A percentile compares a stretch with the other conserved stretches of the same genome.
Evolutionary conservation across 805 yeast species (phyloP).

Genomic region (Teunomyces barrocoloradensis): DNA sequence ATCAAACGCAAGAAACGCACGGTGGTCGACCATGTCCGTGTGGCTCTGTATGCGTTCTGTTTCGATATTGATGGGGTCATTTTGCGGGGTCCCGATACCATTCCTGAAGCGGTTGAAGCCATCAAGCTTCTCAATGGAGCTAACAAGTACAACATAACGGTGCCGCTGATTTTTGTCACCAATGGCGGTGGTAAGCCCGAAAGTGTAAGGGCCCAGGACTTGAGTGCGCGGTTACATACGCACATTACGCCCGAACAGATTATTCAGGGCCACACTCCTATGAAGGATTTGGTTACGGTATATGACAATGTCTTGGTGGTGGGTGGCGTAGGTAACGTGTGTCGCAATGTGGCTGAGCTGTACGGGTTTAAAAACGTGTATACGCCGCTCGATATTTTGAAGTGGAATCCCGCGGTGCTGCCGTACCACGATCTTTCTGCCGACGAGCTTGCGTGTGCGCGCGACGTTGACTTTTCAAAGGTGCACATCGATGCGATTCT

Average conservation of each 20-base stretch:
- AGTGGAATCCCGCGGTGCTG: slow-evolving; percentile 83
- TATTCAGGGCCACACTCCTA: slow-evolving; percentile 92
- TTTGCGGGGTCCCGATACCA: slow-evolving; percentile 78
- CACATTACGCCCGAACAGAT: slow-evolving; percentile 73
- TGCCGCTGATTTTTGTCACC: slow-evolving; percentile 83
- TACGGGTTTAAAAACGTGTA: slow-evolving; percentile 83
- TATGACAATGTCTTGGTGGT: slow-evolving; percentile 78
- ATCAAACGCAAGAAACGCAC: slow-evolving; percentile 47
- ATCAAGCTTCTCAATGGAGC: slow-evolving; percentile 70
- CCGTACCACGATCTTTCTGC: slow-evolving; percentile 80
- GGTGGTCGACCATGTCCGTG: slow-evolving; percentile 65
- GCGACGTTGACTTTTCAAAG: slow-evolving; percentile 63
- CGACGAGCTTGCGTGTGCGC: slow-evolving; percentile 58
- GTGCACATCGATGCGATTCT: slow-evolving; percentile 73
- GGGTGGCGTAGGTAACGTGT: slow-evolving; percentile 84
- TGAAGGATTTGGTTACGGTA: slow-evolving; percentile 71
- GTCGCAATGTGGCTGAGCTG: slow-evolving; percentile 76
- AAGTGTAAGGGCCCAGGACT: slow-evolving; percentile 65
- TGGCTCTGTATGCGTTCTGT: slow-evolving; percentile 84
- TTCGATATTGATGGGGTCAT: slow-evolving; percentile 93
- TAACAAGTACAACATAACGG: slow-evolving; percentile 71
- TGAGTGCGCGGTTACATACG: slow-evolving; percentile 57
- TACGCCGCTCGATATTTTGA: slow-evolving; percentile 78
- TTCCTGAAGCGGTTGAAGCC: slow-evolving; percentile 77
- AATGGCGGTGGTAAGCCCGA: slow-evolving; percentile 93